A percentile compares a stretch with the other conserved stretches of the same genome.
These are phyloP conservation scores for Colletotrichum sp. DNA, from an alignment of 2,329 filamentous ascomycete genomes.

Conservation along the genomic window DNA sequence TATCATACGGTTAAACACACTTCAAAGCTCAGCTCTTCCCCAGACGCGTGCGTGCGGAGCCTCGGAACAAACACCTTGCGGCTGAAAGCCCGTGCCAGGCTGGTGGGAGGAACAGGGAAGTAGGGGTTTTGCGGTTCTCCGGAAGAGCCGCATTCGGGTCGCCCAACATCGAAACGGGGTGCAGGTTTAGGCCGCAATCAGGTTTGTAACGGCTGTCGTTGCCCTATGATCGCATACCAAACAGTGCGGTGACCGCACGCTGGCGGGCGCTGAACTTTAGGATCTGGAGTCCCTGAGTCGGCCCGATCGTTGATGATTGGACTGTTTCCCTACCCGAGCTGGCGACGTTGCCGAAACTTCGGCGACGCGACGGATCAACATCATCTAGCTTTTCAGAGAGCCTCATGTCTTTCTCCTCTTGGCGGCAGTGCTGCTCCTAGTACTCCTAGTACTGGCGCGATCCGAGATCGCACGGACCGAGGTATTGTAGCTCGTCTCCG, in stretches of 20 bases:
- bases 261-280: not conserved
- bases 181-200: not conserved
- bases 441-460: constrained; percentile 1
- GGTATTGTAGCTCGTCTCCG: constrained; percentile 21
- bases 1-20: constrained; percentile 13
- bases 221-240: not conserved
- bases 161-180: not conserved
- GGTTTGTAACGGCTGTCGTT: not conserved
- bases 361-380: not conserved
- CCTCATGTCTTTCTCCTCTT: constrained; percentile 20
- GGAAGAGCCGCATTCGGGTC: constrained; percentile 9
- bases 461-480: constrained; percentile 17
- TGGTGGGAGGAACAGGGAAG: not conserved
- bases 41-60: not conserved
- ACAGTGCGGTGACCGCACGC: not conserved
- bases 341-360: constrained; percentile 14
- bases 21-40: not conserved
- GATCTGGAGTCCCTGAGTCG: not conserved
- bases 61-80: not conserved
- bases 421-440: constrained; percentile 3
- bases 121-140: not conserved
- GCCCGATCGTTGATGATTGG: not conserved
- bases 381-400: not conserved
- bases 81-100: constrained; percentile 10
- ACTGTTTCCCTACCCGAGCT: not conserved